phyloP scores from a whole-genome alignment of 345 rosid species.

The Melastoma malabathricum region DNA sequence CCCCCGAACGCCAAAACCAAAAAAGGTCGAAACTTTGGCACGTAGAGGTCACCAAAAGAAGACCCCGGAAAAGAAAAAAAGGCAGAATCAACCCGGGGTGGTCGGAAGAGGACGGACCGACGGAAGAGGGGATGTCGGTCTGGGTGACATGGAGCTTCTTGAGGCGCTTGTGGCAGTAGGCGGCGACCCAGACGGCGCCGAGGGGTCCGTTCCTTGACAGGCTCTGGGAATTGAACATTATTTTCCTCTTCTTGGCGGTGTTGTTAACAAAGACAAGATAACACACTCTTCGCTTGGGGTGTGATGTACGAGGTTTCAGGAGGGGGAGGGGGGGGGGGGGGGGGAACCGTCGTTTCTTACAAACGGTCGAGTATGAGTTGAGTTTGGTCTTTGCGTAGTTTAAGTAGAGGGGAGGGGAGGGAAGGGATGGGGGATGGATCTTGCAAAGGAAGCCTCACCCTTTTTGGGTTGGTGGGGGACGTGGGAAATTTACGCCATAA shows the following conservation, averaged over 20 bases:
- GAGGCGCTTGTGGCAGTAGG: constrained; percentile 63
- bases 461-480: too few relatives aligned
- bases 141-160: constrained; percentile 54
- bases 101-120: constrained; percentile 43
- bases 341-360: too few relatives aligned
- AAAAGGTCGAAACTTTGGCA: not conserved
- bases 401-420: not conserved
- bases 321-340: too few relatives aligned
- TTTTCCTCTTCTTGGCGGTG: not conserved
- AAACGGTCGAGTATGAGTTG: not conserved
- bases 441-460: too few relatives aligned
- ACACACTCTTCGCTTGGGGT: too few relatives aligned
- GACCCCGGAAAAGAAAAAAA: constrained; percentile 5
- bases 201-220: constrained; percentile 55
- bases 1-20: too few relatives aligned
- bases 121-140: constrained; percentile 56
- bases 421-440: too few relatives aligned
- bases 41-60: not conserved
- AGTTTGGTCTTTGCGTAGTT: not conserved
- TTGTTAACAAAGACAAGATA: too few relatives aligned
- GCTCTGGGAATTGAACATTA: constrained; percentile 51
- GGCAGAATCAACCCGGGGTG: not conserved
- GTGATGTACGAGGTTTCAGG: too few relatives aligned
- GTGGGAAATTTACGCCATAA: too few relatives aligned
- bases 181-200: constrained; percentile 73